A percentile compares a stretch with the other conserved stretches of the same genome.
Conservation (phyloP, 106 monocot species). For the Apostasia shenzhenica region DNA sequence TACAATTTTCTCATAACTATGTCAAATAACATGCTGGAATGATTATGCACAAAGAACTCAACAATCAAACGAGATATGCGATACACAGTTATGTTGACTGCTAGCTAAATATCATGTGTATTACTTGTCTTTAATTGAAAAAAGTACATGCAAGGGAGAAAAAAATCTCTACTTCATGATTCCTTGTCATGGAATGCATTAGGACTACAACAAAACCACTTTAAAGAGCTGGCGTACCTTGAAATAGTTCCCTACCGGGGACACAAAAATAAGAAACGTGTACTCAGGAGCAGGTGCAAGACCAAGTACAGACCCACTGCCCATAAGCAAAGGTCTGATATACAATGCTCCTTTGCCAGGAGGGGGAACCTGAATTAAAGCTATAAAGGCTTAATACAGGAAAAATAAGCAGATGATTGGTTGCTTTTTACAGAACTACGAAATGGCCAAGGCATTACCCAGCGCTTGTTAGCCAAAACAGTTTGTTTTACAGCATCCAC, state of each 20-base stretch:
- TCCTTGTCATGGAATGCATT: not conserved
- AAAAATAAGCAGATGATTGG: not conserved
- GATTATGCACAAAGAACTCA: too few species aligned
- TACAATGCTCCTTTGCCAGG: constrained; percentile 77
- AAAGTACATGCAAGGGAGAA: not conserved
- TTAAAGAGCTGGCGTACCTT: constrained; percentile 37
- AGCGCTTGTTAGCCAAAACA: constrained; percentile 82
- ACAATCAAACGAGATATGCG: too few species aligned
- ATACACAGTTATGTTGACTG: too few species aligned
- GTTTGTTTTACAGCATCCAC: constrained; percentile 76
- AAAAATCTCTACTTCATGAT: not conserved
- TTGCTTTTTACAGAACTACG: not conserved
- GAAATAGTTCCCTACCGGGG: constrained; percentile 84
- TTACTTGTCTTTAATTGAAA: too few species aligned
- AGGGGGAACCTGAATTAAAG: constrained; percentile 56
- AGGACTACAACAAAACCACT: not conserved
- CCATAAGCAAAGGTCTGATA: constrained; percentile 78
- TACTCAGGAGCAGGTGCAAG: constrained; percentile 77
- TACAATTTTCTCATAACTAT: too few species aligned
- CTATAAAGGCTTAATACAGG: not conserved
- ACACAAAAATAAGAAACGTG: constrained; percentile 67
- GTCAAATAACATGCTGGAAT: too few species aligned
- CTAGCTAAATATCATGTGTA: too few species aligned
- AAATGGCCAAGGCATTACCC: constrained; percentile 36
- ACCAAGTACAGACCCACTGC: constrained; percentile 73